These are phyloP conservation scores for Boechera retrofracta DNA, from an alignment of 345 rosid species.

Conservation along the genomic window DNA sequence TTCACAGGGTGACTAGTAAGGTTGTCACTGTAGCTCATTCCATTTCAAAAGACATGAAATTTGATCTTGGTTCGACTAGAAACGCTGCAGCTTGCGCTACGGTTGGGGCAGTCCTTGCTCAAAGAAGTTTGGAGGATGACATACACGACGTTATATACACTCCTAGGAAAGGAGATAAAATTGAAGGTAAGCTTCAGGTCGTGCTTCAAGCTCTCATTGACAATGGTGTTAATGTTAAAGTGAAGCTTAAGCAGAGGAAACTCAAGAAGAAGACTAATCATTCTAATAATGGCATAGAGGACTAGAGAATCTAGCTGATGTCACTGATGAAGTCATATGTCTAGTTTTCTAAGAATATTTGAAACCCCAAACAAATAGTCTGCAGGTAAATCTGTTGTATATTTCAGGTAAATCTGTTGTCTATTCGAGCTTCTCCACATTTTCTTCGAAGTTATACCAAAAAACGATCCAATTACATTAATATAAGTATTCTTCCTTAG, in stretches of 20 bases:
- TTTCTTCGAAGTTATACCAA: too few species aligned
- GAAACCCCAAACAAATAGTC: too few species aligned
- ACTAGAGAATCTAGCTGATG: not conserved
- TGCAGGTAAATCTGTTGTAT: too few species aligned
- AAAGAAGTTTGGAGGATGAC: constrained; percentile 80
- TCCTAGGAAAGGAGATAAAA: constrained; percentile 78
- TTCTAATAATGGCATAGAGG: constrained; percentile 13
- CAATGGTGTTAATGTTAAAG: constrained; percentile 73
- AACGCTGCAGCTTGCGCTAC: constrained; percentile 70
- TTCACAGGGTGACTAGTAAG: constrained; percentile 84
- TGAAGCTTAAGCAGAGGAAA: constrained; percentile 81
- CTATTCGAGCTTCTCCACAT: too few species aligned
- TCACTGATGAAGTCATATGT: too few species aligned
- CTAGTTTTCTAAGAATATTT: too few species aligned
- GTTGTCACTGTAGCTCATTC: constrained; percentile 92
- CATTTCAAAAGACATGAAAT: constrained; percentile 84
- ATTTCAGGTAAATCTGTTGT: too few species aligned
- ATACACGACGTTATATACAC: constrained; percentile 72
- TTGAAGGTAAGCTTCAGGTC: constrained; percentile 79
- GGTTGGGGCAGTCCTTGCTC: constrained; percentile 77
- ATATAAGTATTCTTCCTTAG: too few species aligned
- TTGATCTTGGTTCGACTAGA: constrained; percentile 76
- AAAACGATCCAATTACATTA: too few species aligned
- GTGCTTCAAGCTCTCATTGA: constrained; percentile 79
- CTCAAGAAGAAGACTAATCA: constrained; percentile 45